Conservation (phyloP, 1,139 yeast genomes). For the Debaryomyces nepalensis region DNA sequence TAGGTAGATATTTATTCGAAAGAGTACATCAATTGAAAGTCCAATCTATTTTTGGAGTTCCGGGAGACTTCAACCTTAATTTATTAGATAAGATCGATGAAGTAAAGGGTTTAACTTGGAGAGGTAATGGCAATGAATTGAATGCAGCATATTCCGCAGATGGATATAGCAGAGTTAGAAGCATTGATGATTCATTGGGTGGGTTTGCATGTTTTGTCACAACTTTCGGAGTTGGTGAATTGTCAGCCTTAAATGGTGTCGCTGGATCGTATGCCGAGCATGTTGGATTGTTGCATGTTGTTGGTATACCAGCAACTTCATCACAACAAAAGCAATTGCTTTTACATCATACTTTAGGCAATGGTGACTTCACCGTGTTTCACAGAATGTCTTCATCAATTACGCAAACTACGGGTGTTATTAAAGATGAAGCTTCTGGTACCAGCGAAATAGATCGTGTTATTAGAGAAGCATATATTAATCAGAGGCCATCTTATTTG, state of each 20-base stretch:
- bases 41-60: slow-evolving; percentile 75
- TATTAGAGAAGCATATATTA: slow-evolving; percentile 40
- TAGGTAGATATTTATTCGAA: slow-evolving; percentile 68
- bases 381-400: slow-evolving; percentile 58
- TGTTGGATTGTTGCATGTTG: slow-evolving; percentile 59
- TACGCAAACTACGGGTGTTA: slow-evolving; percentile 36
- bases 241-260: slow-evolving; percentile 61
- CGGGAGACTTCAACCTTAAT: slow-evolving; percentile 77
- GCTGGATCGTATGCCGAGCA: slow-evolving; percentile 67
- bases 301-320: slow-evolving; percentile 61
- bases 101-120: slow-evolving; percentile 66
- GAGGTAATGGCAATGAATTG: slow-evolving; percentile 73
- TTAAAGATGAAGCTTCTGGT: slow-evolving; percentile 35
- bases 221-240: slow-evolving; percentile 71
- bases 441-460: slow-evolving; percentile 41
- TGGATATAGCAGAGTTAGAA: slow-evolving; percentile 68
- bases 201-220: slow-evolving; percentile 64
- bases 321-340: slow-evolving; percentile 64
- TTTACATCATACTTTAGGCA: slow-evolving; percentile 72
- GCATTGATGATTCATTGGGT: slow-evolving; percentile 20
- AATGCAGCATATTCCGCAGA: slow-evolving; percentile 76
- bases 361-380: slow-evolving; percentile 83
- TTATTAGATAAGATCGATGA: slow-evolving; percentile 67
- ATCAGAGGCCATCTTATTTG: slow-evolving; percentile 45
- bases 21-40: slow-evolving; percentile 63